Conservation (phyloP, 306 rosid genomes). For the Vicia sativa region DNA sequence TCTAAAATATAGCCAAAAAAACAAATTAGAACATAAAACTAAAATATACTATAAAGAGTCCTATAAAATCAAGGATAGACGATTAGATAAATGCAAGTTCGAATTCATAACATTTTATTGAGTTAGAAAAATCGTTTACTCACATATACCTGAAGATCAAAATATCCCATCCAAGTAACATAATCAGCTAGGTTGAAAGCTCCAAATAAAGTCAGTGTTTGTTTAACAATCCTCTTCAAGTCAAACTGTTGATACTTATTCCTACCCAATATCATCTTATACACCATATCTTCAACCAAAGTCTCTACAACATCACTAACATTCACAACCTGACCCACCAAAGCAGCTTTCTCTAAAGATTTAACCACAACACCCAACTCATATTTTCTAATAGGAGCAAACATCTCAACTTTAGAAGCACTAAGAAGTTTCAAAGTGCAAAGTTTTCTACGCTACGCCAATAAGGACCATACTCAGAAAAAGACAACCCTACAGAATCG, state of each 20-base stretch:
- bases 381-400: not conserved
- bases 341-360: not conserved
- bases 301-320: not conserved
- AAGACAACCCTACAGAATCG: not conserved
- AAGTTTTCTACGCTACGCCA: not conserved
- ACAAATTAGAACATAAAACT: no score
- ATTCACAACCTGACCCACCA: not conserved
- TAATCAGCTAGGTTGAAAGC: not conserved
- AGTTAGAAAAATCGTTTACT: no score
- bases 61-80: no score
- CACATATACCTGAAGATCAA: slow-evolving; percentile 4
- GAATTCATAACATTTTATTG: no score
- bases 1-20: no score
- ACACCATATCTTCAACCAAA: not conserved
- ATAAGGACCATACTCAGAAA: not conserved
- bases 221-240: not conserved
- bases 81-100: no score
- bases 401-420: not conserved
- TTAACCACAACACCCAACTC: not conserved
- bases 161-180: not conserved
- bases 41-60: no score
- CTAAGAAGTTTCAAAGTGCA: not conserved
- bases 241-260: not conserved
- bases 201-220: not conserved
- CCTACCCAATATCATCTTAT: not conserved